A percentile compares a stretch with the other conserved stretches of the same genome.
Conservation (phyloP, 2,329 filamentous ascomycete genomes). For the Arthroderma sp. region DNA sequence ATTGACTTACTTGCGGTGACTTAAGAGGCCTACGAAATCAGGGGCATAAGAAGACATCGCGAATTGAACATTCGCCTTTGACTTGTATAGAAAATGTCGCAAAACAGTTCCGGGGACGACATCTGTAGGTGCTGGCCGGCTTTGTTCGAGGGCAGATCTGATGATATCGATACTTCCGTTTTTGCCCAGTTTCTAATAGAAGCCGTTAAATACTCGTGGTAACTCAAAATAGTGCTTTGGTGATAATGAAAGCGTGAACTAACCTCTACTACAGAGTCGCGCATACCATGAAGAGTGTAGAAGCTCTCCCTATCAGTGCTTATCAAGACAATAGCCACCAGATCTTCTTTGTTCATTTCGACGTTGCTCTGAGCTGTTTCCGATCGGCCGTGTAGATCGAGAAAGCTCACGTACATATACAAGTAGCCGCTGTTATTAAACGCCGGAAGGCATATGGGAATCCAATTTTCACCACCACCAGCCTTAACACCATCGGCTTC, state of each 20-base stretch:
- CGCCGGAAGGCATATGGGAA: slow-evolving; percentile 84
- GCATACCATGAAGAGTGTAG: slow-evolving; percentile 68
- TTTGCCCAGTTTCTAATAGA: slow-evolving; percentile 52
- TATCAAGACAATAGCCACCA: slow-evolving; percentile 82
- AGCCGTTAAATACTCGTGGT: background rate
- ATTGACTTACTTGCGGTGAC: slow-evolving; percentile 44
- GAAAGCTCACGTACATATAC: slow-evolving; percentile 98
- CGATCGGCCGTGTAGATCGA: slow-evolving; percentile 42
- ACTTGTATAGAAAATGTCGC: slow-evolving; percentile 93
- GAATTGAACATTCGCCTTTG: slow-evolving; percentile 86
- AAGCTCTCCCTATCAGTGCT: slow-evolving; percentile 89
- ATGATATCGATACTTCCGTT: slow-evolving; percentile 66
- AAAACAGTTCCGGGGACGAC: slow-evolving; percentile 69
- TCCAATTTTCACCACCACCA: slow-evolving; percentile 93
- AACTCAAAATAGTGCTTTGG: slow-evolving; percentile 16
- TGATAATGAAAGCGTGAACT: slow-evolving; percentile 7
- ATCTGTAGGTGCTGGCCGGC: slow-evolving; percentile 58
- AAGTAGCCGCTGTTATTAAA: slow-evolving; percentile 96
- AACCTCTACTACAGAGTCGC: slow-evolving; percentile 46
- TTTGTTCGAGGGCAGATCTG: slow-evolving; percentile 53
- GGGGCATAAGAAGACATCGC: slow-evolving; percentile 73
- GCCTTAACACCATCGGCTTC: slow-evolving; percentile 85
- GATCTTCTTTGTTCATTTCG: slow-evolving; percentile 43
- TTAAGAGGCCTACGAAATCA: slow-evolving; percentile 47
- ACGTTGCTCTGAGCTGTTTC: slow-evolving; percentile 13